phyloP scores from a whole-genome alignment of 768 basidiomycete genomes.

The Neoboletus brunneissimus region DNA sequence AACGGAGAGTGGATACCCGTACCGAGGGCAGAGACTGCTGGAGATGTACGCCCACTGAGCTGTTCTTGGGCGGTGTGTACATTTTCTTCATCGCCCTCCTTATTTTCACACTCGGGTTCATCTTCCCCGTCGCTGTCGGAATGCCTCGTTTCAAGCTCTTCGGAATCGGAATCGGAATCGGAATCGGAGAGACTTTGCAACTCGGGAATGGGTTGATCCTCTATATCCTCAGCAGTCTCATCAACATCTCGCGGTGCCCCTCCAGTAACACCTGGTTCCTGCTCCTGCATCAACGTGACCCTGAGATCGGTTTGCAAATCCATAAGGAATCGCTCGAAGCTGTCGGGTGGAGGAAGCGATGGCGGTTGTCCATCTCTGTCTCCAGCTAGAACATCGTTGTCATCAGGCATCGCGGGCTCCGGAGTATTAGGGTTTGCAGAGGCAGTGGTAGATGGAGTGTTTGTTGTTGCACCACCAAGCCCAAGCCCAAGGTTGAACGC shows the following conservation, averaged over 20 bases:
- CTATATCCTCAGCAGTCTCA: constrained; percentile 13
- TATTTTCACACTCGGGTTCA: constrained; percentile 31
- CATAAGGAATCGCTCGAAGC: constrained; percentile 78
- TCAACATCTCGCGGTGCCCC: constrained; percentile 4
- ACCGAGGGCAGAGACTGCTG: constrained; percentile 24
- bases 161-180: constrained; percentile 34
- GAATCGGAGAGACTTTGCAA: constrained; percentile 24
- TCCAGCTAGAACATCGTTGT: not conserved
- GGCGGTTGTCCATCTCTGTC: constrained; percentile 17
- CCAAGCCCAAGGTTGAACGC: constrained; percentile 75
- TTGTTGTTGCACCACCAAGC: constrained; percentile 29
- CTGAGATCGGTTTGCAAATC: constrained; percentile 76
- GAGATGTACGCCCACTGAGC: constrained; percentile 26
- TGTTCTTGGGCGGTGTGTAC: constrained; percentile 23
- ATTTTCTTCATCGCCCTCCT: constrained; percentile 28
- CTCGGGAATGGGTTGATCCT: constrained; percentile 25
- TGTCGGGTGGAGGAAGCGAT: constrained; percentile 51
- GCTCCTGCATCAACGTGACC: constrained; percentile 49
- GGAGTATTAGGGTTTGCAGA: constrained; percentile 7
- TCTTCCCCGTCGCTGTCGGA: constrained; percentile 24
- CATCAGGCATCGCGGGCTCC: constrained; percentile 10
- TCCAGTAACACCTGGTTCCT: constrained; percentile 9
- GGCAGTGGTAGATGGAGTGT: not conserved
- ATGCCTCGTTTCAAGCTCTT: constrained; percentile 15
- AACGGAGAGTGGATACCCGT: constrained; percentile 10